Percentiles rank a stretch among this genome's conserved stretches.
Conservation (phyloP, 345 rosid genomes). For the Eucalyptus marginata region DNA sequence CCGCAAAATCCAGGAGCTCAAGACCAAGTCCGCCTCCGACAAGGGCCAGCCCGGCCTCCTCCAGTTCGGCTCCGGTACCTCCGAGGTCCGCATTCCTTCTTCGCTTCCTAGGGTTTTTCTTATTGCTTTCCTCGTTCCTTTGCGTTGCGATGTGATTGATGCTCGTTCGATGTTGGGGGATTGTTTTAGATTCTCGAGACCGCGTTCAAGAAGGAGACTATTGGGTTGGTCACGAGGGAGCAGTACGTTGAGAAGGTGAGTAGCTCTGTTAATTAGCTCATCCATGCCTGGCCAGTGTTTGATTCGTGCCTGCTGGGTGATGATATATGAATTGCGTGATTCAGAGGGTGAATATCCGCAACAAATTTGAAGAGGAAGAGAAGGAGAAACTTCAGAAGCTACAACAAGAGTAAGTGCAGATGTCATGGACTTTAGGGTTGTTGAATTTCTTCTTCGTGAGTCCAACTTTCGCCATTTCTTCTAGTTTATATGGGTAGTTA, state of each 20-base stretch:
- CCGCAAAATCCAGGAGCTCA: conserved; percentile 92
- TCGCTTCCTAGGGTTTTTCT: neutral
- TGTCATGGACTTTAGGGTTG: neutral
- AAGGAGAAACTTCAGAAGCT: conserved; percentile 93
- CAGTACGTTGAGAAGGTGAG: conserved; percentile 97
- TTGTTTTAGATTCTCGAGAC: conserved; percentile 72
- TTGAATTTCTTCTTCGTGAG: neutral
- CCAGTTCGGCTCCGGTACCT: conserved; percentile 89
- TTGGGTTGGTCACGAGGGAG: conserved; percentile 93
- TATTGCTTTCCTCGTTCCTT: neutral
- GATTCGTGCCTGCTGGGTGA: neutral
- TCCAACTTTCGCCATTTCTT: neutral
- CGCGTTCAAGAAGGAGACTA: conserved; percentile 98
- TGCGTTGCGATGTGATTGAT: neutral
- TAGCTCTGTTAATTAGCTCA: neutral
- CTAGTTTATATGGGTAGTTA: neutral
- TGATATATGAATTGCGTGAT: neutral
- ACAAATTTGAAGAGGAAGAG: conserved; percentile 92
- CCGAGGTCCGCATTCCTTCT: conserved; percentile 50
- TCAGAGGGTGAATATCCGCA: conserved; percentile 92
- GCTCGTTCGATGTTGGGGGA: neutral
- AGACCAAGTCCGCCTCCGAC: conserved; percentile 70
- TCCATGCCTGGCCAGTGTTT: neutral
- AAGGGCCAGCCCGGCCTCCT: conserved; percentile 94
- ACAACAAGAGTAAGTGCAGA: conserved; percentile 66